Percentiles rank a stretch among this genome's conserved stretches.
These are phyloP conservation scores for Zymoseptoria ardabiliae DNA, from an alignment of 2,329 filamentous ascomycete species.

Conservation along the genomic window DNA sequence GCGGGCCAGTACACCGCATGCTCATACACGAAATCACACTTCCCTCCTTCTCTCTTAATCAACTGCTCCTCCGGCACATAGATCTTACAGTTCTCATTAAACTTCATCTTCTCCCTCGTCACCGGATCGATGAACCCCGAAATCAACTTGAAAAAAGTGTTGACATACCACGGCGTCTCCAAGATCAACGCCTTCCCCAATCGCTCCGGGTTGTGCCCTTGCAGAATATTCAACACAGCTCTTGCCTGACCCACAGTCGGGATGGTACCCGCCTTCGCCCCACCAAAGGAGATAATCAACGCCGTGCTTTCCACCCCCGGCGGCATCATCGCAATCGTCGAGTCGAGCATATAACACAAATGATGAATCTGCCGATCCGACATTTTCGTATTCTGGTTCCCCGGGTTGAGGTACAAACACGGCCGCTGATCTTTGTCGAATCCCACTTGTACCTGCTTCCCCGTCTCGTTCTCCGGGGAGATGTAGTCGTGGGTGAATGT, in stretches of 20 bases:
- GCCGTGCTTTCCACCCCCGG: slow-evolving; percentile 79
- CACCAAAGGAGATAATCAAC: slow-evolving; percentile 86
- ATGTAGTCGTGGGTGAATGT: slow-evolving; percentile 79
- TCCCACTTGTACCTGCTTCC: slow-evolving; percentile 85
- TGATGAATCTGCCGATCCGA: slow-evolving; percentile 85
- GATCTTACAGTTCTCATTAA: slow-evolving; percentile 82
- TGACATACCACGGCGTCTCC: slow-evolving; percentile 85
- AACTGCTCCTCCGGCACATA: slow-evolving; percentile 79
- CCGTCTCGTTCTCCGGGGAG: slow-evolving; percentile 88
- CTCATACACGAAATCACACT: slow-evolving; percentile 85
- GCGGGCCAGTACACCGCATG: slow-evolving; percentile 86
- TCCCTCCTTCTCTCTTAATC: slow-evolving; percentile 69
- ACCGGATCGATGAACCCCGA: slow-evolving; percentile 93
- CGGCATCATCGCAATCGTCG: slow-evolving; percentile 78
- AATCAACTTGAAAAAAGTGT: slow-evolving; percentile 92
- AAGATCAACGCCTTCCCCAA: slow-evolving; percentile 83
- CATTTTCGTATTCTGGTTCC: slow-evolving; percentile 83
- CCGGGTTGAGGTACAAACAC: slow-evolving; percentile 84
- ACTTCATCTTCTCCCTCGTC: slow-evolving; percentile 91
- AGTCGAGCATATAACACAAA: slow-evolving; percentile 91
- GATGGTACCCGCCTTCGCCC: slow-evolving; percentile 66
- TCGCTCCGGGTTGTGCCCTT: slow-evolving; percentile 92
- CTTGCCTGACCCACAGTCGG: slow-evolving; percentile 69
- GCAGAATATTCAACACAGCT: slow-evolving; percentile 82
- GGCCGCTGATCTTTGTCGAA: slow-evolving; percentile 81